phyloP scores from a whole-genome alignment of 176 grass and related monocot species.

The Hyparrhenia diplandra region DNA sequence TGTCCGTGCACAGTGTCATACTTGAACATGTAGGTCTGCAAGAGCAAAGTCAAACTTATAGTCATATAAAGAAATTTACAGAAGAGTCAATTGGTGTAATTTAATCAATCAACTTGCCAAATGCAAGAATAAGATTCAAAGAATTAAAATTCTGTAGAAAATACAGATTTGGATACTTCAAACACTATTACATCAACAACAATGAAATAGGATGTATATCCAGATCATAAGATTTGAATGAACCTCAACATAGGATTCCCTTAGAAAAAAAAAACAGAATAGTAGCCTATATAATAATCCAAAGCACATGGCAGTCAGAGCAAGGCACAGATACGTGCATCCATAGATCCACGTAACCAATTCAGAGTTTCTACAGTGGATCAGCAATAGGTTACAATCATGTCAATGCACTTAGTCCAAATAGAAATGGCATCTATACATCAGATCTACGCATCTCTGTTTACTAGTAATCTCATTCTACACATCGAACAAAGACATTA shows the following conservation, averaged over 20 bases:
- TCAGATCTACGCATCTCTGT: not conserved
- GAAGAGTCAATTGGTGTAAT: not conserved
- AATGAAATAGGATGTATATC: not conserved
- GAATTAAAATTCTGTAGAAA: not conserved
- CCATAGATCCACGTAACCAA: not conserved
- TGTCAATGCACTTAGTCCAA: not conserved
- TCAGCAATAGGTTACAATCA: not conserved
- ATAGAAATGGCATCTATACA: not conserved
- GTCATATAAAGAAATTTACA: not conserved
- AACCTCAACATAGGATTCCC: not conserved
- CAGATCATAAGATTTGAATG: not conserved
- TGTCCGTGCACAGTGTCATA: slow-evolving; percentile 77
- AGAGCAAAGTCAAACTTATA: not conserved
- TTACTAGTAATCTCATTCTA: not conserved
- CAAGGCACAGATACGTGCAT: not conserved
- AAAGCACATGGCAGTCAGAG: no score
- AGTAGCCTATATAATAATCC: no score
- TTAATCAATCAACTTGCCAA: not conserved
- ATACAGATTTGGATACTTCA: not conserved
- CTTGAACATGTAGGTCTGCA: slow-evolving; percentile 91
- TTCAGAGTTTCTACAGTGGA: not conserved
- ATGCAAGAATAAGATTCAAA: not conserved
- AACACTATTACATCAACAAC: not conserved
- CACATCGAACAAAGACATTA: not conserved
- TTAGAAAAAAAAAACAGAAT: no score